A percentile compares a stretch with the other conserved stretches of the same genome.
phyloP scores from a whole-genome alignment of 2,329 filamentous ascomycete genomes.

The Lecanicillium sp. region DNA sequence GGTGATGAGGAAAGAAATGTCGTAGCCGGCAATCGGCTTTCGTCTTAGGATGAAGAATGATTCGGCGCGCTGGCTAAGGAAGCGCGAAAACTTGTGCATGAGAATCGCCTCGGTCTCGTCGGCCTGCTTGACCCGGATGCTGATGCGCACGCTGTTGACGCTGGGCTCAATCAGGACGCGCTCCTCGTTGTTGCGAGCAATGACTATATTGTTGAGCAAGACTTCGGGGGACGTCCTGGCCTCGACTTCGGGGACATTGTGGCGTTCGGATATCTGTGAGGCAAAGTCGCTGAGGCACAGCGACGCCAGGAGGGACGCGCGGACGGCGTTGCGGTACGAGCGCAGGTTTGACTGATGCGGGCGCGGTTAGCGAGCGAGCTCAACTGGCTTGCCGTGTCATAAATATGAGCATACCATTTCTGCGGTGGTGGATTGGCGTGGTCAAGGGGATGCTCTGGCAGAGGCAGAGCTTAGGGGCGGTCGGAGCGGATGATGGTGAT shows the following conservation, averaged over 20 bases:
- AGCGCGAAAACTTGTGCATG: slow-evolving; percentile 96
- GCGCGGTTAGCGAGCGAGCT: no score
- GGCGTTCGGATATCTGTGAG: slow-evolving; percentile 89
- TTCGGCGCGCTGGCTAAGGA: slow-evolving; percentile 92
- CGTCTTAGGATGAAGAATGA: slow-evolving; percentile 93
- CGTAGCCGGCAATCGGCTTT: slow-evolving; percentile 97
- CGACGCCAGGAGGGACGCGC: slow-evolving; percentile 87
- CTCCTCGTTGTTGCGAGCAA: slow-evolving; percentile 96
- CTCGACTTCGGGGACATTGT: slow-evolving; percentile 98
- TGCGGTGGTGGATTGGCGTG: no score
- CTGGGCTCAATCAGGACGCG: slow-evolving; percentile 92
- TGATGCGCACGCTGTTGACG: slow-evolving; percentile 93
- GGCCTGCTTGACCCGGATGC: slow-evolving; percentile 98
- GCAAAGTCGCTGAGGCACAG: slow-evolving; percentile 90
- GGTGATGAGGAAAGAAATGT: slow-evolving; percentile 97
- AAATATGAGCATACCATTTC: no score
- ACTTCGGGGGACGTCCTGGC: slow-evolving; percentile 89
- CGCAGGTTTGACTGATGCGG: slow-evolving; percentile 44
- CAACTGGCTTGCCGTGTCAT: no score
- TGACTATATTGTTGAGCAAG: slow-evolving; percentile 79
- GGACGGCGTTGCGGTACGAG: slow-evolving; percentile 92
- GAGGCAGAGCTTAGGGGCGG: no score
- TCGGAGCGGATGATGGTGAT: no score
- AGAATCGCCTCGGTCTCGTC: slow-evolving; percentile 98
- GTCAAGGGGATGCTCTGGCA: no score